phyloP scores from a whole-genome alignment of 2,329 filamentous ascomycete species.

The Penicillium sp. region DNA sequence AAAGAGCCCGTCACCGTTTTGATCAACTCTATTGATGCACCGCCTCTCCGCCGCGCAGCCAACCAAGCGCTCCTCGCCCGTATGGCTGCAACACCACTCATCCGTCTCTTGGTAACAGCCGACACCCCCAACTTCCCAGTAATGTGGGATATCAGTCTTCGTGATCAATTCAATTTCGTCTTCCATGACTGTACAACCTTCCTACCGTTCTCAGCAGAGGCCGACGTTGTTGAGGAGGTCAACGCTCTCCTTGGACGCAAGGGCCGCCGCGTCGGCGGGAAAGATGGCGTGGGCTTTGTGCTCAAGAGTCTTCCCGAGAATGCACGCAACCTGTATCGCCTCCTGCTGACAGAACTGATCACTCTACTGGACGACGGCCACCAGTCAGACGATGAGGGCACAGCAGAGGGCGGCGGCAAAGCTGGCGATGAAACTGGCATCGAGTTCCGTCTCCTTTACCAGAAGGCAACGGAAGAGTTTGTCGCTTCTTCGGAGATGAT shows the following conservation, averaged over 20 bases:
- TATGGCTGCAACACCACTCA: slow-evolving; percentile 68
- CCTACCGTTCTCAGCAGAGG: slow-evolving; percentile 66
- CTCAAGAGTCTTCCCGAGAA: slow-evolving; percentile 88
- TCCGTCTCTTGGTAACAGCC: slow-evolving; percentile 74
- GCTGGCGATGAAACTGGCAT: slow-evolving; percentile 58
- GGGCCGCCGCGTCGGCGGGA: slow-evolving; percentile 75
- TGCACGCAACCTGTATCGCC: slow-evolving; percentile 78
- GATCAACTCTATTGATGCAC: slow-evolving; percentile 83
- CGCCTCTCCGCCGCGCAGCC: slow-evolving; percentile 67
- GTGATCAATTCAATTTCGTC: slow-evolving; percentile 76
- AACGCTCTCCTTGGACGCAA: slow-evolving; percentile 81
- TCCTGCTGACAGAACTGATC: slow-evolving; percentile 82
- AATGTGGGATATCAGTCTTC: slow-evolving; percentile 85
- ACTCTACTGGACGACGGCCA: slow-evolving; percentile 59
- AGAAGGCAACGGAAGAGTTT: slow-evolving; percentile 94
- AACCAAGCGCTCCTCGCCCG: slow-evolving; percentile 72
- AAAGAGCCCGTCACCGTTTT: slow-evolving; percentile 60
- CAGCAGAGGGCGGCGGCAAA: slow-evolving; percentile 32
- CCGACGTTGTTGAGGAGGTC: slow-evolving; percentile 86
- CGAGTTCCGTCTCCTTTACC: slow-evolving; percentile 87
- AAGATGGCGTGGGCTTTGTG: slow-evolving; percentile 89
- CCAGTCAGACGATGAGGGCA: slow-evolving; percentile 52
- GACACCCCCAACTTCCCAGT: slow-evolving; percentile 86
- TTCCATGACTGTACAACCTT: slow-evolving; percentile 97
- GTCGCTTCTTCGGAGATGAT: slow-evolving; percentile 96